These are phyloP conservation scores for Pisolithus albus DNA, from an alignment of 768 basidiomycete genomes.

Conservation along the genomic window DNA sequence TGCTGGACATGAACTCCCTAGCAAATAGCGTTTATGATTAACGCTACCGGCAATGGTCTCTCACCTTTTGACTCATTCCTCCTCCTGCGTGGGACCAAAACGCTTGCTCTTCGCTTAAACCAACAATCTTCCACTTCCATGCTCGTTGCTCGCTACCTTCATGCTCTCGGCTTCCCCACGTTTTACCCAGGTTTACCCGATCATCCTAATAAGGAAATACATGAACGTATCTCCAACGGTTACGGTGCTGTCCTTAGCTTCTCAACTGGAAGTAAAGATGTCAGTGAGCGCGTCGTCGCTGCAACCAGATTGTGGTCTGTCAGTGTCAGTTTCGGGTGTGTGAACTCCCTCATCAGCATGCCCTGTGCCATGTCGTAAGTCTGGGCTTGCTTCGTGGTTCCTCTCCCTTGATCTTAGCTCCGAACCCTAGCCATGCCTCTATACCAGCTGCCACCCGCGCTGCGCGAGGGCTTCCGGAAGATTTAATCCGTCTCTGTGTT, in stretches of 20 bases:
- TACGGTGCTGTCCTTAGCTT: conserved; percentile 94
- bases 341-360: conserved; percentile 98
- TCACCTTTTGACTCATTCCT: conserved; percentile 96
- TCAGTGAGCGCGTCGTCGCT: conserved; percentile 91
- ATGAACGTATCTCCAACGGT: conserved; percentile 84
- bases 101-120: conserved; percentile 93
- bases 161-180: conserved; percentile 79
- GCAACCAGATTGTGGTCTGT: conserved; percentile 95
- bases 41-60: conserved; percentile 88
- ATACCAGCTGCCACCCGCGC: conserved; percentile 94
- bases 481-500: conserved; percentile 95
- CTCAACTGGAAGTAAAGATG: conserved; percentile 81
- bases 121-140: conserved; percentile 81
- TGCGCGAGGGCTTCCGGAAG: conserved; percentile 96
- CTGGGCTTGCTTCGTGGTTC: not conserved
- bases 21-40: conserved; percentile 89
- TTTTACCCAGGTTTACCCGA: conserved; percentile 84
- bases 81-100: conserved; percentile 91
- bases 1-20: conserved; percentile 24
- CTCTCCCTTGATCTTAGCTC: not conserved
- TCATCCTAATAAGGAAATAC: conserved; percentile 84
- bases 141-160: conserved; percentile 80
- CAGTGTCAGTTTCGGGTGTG: conserved; percentile 95
- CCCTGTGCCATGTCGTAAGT: conserved; percentile 99
- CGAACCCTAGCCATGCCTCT: conserved; percentile 74